Conservation (phyloP, 805 yeast genomes). For the Ogataea trehalophila region DNA sequence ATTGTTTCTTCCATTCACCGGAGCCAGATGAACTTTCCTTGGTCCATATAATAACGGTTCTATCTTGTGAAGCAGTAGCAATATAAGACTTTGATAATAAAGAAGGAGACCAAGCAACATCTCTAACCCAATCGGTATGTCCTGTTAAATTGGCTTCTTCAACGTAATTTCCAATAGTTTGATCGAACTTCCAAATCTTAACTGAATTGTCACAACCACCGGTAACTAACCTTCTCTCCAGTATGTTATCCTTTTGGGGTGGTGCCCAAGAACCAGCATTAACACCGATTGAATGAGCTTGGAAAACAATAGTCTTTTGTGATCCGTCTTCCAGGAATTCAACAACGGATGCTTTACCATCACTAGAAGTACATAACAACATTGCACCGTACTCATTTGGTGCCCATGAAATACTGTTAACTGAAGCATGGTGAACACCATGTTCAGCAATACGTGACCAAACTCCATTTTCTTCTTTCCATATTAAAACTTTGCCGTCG, state of each 20-base stretch:
- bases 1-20: conserved; percentile 67
- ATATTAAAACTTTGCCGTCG: conserved; percentile 89
- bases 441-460: conserved; percentile 90
- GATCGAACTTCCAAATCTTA: conserved; percentile 79
- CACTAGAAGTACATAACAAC: conserved; percentile 85
- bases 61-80: conserved; percentile 96
- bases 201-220: conserved; percentile 96
- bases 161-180: conserved; percentile 49
- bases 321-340: conserved; percentile 91
- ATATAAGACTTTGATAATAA: conserved; percentile 80
- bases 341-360: conserved; percentile 85
- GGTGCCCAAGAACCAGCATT: conserved; percentile 97
- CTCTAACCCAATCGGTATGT: conserved; percentile 98
- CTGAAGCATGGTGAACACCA: conserved; percentile 86
- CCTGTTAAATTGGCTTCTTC: conserved; percentile 80
- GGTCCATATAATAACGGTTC: conserved; percentile 93
- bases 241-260: conserved; percentile 35
- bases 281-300: conserved; percentile 91
- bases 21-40: conserved; percentile 37
- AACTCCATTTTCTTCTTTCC: conserved; percentile 88
- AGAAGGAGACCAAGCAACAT: conserved; percentile 97
- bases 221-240: conserved; percentile 73
- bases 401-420: conserved; percentile 93
- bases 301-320: conserved; percentile 53
- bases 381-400: conserved; percentile 96